Conservation (phyloP, 2,329 filamentous ascomycete genomes). For the Trichoderma afroharzianum region DNA sequence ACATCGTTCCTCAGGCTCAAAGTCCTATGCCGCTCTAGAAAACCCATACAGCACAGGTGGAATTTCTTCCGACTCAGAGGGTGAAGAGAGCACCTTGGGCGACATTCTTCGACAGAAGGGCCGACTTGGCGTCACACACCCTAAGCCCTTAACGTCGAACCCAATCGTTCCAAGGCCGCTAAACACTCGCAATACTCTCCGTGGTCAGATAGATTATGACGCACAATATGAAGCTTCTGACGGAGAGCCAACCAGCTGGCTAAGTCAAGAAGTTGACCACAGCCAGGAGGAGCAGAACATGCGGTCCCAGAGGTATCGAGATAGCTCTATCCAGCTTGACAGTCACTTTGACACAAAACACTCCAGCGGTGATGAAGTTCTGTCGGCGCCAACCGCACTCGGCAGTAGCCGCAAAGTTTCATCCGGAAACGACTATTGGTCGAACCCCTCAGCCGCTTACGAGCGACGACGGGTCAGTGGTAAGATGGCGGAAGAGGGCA, state of each 20-base stretch:
- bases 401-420: slow-evolving; percentile 52
- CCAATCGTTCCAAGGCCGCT: slow-evolving; percentile 32
- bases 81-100: slow-evolving; percentile 32
- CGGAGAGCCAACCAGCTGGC: slow-evolving; percentile 37
- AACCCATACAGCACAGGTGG: slow-evolving; percentile 43
- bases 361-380: slow-evolving; percentile 56
- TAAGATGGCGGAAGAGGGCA: slow-evolving; percentile 69
- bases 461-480: slow-evolving; percentile 65
- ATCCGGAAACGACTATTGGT: slow-evolving; percentile 54
- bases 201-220: slow-evolving; percentile 18
- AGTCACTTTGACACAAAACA: slow-evolving; percentile 49
- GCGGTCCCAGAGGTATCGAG: slow-evolving; percentile 24
- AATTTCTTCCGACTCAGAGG: slow-evolving; percentile 40
- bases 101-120: slow-evolving; percentile 28
- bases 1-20: slow-evolving; percentile 31
- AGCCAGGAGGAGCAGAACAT: slow-evolving; percentile 27
- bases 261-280: slow-evolving; percentile 46
- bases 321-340: slow-evolving; percentile 50
- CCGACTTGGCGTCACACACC: slow-evolving; percentile 33
- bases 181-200: neutral
- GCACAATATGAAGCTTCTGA: slow-evolving; percentile 46
- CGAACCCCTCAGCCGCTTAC: slow-evolving; percentile 30
- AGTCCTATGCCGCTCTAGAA: slow-evolving; percentile 45
- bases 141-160: slow-evolving; percentile 53
- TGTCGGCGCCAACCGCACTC: slow-evolving; percentile 52